These are phyloP conservation scores for Jamesozyma spencerorum DNA, from an alignment of 805 yeast genomes.

Conservation along the genomic window DNA sequence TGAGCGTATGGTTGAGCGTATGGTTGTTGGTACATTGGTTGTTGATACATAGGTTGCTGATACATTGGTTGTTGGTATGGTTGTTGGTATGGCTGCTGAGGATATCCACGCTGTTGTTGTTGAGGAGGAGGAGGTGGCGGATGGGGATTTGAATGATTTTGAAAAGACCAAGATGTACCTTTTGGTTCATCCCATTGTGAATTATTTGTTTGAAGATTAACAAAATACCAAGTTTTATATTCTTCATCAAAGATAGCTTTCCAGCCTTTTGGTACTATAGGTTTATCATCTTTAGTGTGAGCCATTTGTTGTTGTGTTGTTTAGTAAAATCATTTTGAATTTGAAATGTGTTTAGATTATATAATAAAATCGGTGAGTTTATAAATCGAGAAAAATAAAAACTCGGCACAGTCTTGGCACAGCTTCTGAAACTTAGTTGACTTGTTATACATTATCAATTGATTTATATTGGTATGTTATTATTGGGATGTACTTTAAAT, in stretches of 20 bases:
- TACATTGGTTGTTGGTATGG: slow-evolving; percentile 18
- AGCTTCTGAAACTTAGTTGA: too few relatives aligned
- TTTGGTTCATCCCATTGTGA: slow-evolving; percentile 89
- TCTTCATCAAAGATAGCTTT: slow-evolving; percentile 62
- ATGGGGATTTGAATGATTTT: slow-evolving; percentile 10
- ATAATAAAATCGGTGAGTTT: too few relatives aligned
- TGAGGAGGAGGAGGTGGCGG: slow-evolving; percentile 35
- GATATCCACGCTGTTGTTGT: slow-evolving; percentile 12
- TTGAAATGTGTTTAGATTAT: too few relatives aligned
- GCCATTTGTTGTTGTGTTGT: slow-evolving; percentile 12
- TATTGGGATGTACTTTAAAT: too few relatives aligned
- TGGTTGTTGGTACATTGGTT: slow-evolving; percentile 14
- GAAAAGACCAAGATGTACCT: slow-evolving; percentile 39
- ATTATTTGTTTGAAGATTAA: slow-evolving; percentile 56
- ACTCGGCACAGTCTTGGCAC: too few relatives aligned
- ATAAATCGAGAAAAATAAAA: neutral
- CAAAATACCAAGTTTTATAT: slow-evolving; percentile 71
- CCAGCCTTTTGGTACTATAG: slow-evolving; percentile 62
- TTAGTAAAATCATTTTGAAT: too few relatives aligned
- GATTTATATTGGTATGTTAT: too few relatives aligned
- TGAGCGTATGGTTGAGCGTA: slow-evolving; percentile 18
- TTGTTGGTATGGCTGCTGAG: slow-evolving; percentile 22
- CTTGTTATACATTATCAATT: too few relatives aligned
- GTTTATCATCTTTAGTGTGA: slow-evolving; percentile 32
- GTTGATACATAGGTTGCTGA: slow-evolving; percentile 9